A percentile compares a stretch with the other conserved stretches of the same genome.
phyloP scores from a whole-genome alignment of 1,284 basidiomycete genomes.

The Leucoagaricus sp. region DNA sequence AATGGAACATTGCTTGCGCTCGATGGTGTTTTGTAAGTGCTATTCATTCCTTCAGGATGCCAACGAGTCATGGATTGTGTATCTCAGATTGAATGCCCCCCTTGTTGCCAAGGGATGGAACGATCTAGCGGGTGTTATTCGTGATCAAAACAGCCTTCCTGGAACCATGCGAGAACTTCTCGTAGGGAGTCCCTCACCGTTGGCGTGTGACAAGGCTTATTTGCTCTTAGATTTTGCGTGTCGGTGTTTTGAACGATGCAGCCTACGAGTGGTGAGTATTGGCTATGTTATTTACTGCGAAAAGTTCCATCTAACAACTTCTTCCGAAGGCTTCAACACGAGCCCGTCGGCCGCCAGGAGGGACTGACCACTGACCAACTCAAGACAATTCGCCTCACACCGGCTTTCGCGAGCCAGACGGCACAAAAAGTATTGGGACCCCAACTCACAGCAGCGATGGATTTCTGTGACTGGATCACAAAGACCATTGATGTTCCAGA shows the following conservation, averaged over 20 bases:
- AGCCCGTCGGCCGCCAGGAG: slow-evolving; percentile 43
- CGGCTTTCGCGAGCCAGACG: neutral
- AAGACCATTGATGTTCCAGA: slow-evolving; percentile 38
- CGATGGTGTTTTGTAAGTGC: slow-evolving; percentile 34
- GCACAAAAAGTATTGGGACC: slow-evolving; percentile 23
- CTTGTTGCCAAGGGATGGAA: slow-evolving; percentile 34
- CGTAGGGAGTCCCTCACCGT: slow-evolving; percentile 26
- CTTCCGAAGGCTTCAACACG: slow-evolving; percentile 40
- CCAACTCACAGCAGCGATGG: slow-evolving; percentile 35
- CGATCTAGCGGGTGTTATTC: slow-evolving; percentile 30
- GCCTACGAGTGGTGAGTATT: slow-evolving; percentile 49
- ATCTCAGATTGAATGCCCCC: slow-evolving; percentile 33
- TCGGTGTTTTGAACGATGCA: slow-evolving; percentile 52
- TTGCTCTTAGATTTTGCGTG: slow-evolving; percentile 45
- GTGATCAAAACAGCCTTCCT: slow-evolving; percentile 38
- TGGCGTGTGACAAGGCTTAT: neutral
- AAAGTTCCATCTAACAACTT: no score
- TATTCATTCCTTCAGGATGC: neutral
- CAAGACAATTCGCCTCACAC: slow-evolving; percentile 43
- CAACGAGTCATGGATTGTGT: neutral
- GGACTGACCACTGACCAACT: slow-evolving; percentile 50
- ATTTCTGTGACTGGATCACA: slow-evolving; percentile 41
- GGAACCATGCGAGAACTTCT: slow-evolving; percentile 53
- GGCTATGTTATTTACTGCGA: neutral
- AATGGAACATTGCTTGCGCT: slow-evolving; percentile 35